phyloP scores from a whole-genome alignment of 2,329 filamentous ascomycete genomes.

The Epichloe sibirici region DNA sequence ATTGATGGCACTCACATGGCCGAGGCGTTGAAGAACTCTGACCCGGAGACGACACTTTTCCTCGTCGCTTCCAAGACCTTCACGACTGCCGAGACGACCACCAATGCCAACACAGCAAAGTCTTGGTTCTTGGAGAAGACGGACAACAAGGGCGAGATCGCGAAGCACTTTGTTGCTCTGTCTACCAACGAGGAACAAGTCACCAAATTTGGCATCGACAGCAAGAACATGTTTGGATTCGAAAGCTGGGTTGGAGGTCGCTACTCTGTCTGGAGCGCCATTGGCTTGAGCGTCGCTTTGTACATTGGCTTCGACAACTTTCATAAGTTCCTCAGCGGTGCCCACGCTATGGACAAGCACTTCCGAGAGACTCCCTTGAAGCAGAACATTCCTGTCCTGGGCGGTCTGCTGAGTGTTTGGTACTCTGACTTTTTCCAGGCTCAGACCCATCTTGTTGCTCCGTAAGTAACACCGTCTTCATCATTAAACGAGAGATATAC shows the following conservation, averaged over 20 bases:
- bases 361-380: constrained; percentile 84
- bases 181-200: constrained; percentile 94
- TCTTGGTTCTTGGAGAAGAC: constrained; percentile 85
- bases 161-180: constrained; percentile 97
- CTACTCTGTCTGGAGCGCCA: constrained; percentile 98
- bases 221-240: constrained; percentile 99
- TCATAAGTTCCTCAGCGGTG: constrained; percentile 86
- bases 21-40: constrained; percentile 75
- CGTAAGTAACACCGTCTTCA: constrained; percentile 41
- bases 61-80: constrained; percentile 98
- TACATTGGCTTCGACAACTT: constrained; percentile 98
- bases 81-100: constrained; percentile 93
- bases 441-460: constrained; percentile 93
- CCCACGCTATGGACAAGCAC: constrained; percentile 97
- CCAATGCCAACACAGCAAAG: constrained; percentile 96
- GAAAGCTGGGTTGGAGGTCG: constrained; percentile 97
- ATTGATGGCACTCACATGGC: constrained; percentile 98
- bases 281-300: constrained; percentile 84
- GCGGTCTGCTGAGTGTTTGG: constrained; percentile 90
- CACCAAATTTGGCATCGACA: constrained; percentile 96
- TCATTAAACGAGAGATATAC: neutral
- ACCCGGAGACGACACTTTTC: constrained; percentile 98
- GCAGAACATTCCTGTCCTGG: constrained; percentile 89
- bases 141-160: constrained; percentile 68
- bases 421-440: constrained; percentile 98